Evolutionary conservation across 495 filamentous ascomycete species (phyloP).

Genomic region (Geoglossum glabrum): DNA sequence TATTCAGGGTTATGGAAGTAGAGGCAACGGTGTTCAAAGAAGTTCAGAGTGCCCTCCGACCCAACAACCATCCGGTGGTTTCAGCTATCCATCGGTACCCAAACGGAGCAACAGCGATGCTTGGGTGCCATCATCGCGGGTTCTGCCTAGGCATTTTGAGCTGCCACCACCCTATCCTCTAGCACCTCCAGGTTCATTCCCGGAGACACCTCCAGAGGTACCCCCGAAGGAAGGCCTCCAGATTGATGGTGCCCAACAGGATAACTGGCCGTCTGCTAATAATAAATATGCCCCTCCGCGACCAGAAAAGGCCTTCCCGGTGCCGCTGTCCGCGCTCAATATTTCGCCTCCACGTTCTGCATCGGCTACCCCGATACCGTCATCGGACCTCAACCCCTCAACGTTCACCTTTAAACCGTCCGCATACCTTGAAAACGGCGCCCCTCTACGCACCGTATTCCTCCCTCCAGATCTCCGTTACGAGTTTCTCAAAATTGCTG

Average conservation of each 20-base stretch:
- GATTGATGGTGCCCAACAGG: background rate
- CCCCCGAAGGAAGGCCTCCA: slow-evolving; percentile 26
- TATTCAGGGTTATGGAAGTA: background rate
- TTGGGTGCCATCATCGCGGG: background rate
- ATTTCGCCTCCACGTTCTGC: background rate
- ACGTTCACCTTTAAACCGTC: slow-evolving; percentile 61
- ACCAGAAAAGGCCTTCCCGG: background rate
- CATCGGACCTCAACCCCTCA: background rate
- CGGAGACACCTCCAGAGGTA: slow-evolving; percentile 23
- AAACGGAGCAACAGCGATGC: slow-evolving; percentile 15
- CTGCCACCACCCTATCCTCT: slow-evolving; percentile 5
- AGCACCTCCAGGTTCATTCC: slow-evolving; percentile 15
- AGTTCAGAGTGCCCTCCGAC: background rate
- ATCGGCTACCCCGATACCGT: background rate
- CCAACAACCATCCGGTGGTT: slow-evolving; percentile 13
- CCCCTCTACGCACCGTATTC: slow-evolving; percentile 69
- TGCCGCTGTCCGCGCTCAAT: background rate
- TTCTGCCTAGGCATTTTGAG: slow-evolving; percentile 3
- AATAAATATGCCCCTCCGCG: slow-evolving; percentile 4
- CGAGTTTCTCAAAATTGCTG: slow-evolving; percentile 49
- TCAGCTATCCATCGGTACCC: slow-evolving; percentile 35
- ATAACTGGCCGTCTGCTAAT: slow-evolving; percentile 1
- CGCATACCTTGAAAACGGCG: slow-evolving; percentile 73
- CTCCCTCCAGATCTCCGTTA: slow-evolving; percentile 54
- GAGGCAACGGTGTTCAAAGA: background rate